Conservation (phyloP, 2,329 filamentous ascomycete genomes). For the Trichoderma sp. region DNA sequence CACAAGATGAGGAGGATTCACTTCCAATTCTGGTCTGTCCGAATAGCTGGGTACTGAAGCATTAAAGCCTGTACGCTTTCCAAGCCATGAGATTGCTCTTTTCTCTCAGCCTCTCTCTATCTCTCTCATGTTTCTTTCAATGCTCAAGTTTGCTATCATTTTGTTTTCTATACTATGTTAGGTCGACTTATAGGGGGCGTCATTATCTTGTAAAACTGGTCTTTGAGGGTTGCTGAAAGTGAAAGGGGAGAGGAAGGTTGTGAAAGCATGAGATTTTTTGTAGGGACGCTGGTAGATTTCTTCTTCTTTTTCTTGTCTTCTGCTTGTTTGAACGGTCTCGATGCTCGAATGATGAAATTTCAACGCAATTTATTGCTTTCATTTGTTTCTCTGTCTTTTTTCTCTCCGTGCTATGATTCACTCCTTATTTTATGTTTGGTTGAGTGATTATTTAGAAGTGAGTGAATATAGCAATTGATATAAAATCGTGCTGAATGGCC, state of each 20-base stretch:
- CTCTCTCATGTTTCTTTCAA: not conserved
- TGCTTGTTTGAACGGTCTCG: not conserved
- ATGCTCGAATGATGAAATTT: constrained; percentile 5
- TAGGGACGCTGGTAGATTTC: constrained; percentile 4
- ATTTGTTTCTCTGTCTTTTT: not conserved
- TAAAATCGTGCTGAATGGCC: not conserved
- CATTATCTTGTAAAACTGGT: constrained; percentile 4
- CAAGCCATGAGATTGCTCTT: not conserved
- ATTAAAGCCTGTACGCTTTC: not conserved
- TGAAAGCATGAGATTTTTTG: too few species aligned
- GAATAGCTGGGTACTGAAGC: not conserved
- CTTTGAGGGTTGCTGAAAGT: not conserved
- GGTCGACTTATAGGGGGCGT: not conserved
- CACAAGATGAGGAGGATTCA: not conserved
- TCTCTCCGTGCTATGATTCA: not conserved
- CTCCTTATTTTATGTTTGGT: not conserved
- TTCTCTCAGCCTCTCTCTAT: not conserved
- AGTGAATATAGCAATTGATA: not conserved
- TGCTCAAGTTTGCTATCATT: not conserved
- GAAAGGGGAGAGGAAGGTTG: not conserved
- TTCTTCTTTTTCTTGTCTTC: too few species aligned
- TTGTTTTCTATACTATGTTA: not conserved
- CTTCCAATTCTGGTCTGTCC: not conserved
- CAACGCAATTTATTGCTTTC: not conserved
- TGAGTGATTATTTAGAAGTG: not conserved